Evolutionary conservation across 73 alveolate species (phyloP), one percentile per base, ranked within the genome.

Genomic region (Paramecium tetraurelia): DNA sequence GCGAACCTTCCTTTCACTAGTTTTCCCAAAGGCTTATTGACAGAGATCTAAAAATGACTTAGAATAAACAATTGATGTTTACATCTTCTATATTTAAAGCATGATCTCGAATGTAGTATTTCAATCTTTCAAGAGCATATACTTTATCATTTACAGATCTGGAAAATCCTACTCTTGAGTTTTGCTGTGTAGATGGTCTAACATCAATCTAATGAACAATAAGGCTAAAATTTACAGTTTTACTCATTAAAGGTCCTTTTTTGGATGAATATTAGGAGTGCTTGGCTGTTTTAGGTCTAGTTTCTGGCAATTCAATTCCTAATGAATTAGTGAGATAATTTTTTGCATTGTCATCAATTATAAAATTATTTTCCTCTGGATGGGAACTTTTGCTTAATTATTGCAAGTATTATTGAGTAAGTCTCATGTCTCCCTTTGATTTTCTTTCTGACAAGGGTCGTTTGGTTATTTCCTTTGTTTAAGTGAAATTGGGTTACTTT

Each of bases 371-470:
- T 24, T 89, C 94, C 22, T 70, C 58, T 83, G 71, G 72, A 27
- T 63, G 84, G 14, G 41, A 3, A 27, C 48, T 63, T 33, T 63
- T 63, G 5, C 27, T 63, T 22, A 80, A 44, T 44, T 41, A 44
- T 46, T 40, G 48, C 12, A 80, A 24, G 18, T 41, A 44, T 58
- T 89, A 57, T 46, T 84, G 63, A 18, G 75, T 89, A 14, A 89
- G 77, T 12, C 63, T 69, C 94, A 89, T 89, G 18, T 89, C 94
- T 18, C 94, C 94, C 20, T 53, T 89, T 20, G 71, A 40, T 46
- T 89, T 89, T 44, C 94, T 70, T 48, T 89, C 94, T 20, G 92
- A 70, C 24, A 89, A 38, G 4, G 94, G 94, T 89, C 94, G 41
- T 89, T 89, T 89, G 1, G 94, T 77, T n/a, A 89, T 59, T 58